Conservation (phyloP, 306 rosid genomes). For the Abrus pulchellus region DNA sequence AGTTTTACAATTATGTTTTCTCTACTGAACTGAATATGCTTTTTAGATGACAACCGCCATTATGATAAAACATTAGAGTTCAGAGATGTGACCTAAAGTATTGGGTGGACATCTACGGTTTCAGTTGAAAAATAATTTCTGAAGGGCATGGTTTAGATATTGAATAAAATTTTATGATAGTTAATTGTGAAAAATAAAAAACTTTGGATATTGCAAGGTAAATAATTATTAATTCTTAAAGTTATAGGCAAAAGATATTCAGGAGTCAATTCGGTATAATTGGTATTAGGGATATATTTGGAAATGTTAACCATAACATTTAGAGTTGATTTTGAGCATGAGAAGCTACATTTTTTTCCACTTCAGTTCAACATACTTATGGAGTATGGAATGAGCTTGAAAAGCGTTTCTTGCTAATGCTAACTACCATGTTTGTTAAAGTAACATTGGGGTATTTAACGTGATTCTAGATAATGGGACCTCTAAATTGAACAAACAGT, state of each 20-base stretch:
- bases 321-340: neutral
- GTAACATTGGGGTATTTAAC: neutral
- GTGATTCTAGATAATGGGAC: neutral
- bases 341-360: conserved; percentile 5
- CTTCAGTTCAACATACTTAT: neutral
- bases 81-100: neutral
- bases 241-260: neutral
- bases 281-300: neutral
- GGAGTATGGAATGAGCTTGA: neutral
- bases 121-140: neutral
- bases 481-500: neutral
- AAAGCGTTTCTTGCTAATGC: neutral
- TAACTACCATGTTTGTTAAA: neutral
- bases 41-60: neutral
- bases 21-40: neutral
- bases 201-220: neutral
- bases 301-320: neutral
- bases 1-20: neutral
- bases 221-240: neutral
- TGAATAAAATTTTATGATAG: neutral
- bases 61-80: neutral
- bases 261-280: no score
- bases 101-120: neutral
- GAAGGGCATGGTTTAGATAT: neutral
- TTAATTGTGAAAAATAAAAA: neutral